phyloP scores from a whole-genome alignment of 148 eudicot genomes.

The Agrostemma githago region DNA sequence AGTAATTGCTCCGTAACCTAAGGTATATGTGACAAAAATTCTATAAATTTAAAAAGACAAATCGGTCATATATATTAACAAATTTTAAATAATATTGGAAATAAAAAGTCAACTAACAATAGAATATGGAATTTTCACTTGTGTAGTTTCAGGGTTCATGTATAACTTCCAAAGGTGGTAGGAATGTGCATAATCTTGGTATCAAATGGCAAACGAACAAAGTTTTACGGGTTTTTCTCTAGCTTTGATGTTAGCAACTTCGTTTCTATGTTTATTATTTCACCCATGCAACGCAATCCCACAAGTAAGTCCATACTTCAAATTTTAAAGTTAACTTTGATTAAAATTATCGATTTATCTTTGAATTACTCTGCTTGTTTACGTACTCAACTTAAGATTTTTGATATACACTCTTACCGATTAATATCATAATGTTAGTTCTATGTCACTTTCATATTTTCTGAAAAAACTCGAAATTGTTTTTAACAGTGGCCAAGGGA shows the following conservation, averaged over 20 bases:
- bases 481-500: background rate
- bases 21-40: too few species aligned
- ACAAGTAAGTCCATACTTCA: background rate
- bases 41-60: too few species aligned
- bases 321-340: too few species aligned
- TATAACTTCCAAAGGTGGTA: background rate
- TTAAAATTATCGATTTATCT: background rate
- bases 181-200: background rate
- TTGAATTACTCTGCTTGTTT: background rate
- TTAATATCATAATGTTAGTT: too few species aligned
- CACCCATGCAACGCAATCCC: background rate
- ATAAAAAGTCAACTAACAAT: constrained; percentile 1
- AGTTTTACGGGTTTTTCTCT: background rate
- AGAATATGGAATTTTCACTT: background rate
- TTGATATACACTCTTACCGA: too few species aligned
- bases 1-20: too few species aligned
- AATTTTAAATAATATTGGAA: too few species aligned
- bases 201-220: background rate
- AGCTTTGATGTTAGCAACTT: background rate
- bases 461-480: too few species aligned
- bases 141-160: background rate
- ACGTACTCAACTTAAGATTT: too few species aligned
- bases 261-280: background rate
- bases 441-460: too few species aligned
- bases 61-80: too few species aligned